phyloP scores from a whole-genome alignment of 768 basidiomycete species.

The Favolaschia claudopus region DNA sequence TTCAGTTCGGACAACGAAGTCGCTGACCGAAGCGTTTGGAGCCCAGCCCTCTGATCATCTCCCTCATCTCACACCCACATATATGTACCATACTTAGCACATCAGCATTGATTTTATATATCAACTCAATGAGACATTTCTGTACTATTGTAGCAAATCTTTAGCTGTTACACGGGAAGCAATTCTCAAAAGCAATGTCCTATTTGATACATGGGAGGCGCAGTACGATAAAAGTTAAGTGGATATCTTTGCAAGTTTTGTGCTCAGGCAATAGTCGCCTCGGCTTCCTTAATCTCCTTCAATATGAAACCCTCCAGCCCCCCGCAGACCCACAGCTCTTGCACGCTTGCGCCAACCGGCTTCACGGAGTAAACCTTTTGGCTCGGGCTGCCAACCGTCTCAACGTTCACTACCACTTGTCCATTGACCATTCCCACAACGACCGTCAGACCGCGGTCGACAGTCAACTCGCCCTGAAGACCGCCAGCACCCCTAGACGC shows the following conservation, averaged over 20 bases:
- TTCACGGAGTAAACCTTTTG: conserved; percentile 69
- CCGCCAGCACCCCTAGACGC: conserved; percentile 83
- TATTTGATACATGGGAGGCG: conserved; percentile 18
- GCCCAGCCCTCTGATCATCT: conserved; percentile 53
- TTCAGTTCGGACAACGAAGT: conserved; percentile 47
- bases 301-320: conserved; percentile 93
- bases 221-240: conserved; percentile 23
- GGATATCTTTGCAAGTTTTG: conserved; percentile 18
- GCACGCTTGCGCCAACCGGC: conserved; percentile 90
- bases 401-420: conserved; percentile 59
- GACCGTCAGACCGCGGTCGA: conserved; percentile 73
- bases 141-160: not conserved
- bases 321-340: conserved; percentile 96
- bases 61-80: not conserved
- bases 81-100: conserved; percentile 9
- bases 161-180: not conserved
- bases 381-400: conserved; percentile 43
- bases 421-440: conserved; percentile 77
- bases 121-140: no score
- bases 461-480: conserved; percentile 82
- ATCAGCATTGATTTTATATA: not conserved
- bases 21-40: conserved; percentile 66
- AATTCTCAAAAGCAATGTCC: not conserved
- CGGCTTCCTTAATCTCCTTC: conserved; percentile 64
- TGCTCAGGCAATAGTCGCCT: conserved; percentile 6